Conservation (phyloP, 192 early-diverging fungal species). For the Pilobolus umbonatus region DNA sequence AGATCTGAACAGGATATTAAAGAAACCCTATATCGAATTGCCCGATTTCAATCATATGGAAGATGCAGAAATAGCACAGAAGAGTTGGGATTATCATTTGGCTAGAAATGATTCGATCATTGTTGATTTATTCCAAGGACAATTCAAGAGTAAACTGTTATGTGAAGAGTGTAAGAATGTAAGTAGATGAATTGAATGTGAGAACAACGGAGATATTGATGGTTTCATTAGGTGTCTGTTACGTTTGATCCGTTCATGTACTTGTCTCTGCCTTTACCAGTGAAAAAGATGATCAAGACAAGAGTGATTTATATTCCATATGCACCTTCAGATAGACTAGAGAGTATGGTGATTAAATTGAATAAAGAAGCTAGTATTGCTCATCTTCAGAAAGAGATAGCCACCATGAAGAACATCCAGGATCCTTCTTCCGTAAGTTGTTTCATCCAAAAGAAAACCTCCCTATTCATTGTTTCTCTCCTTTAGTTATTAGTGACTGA, state of each 20-base stretch:
- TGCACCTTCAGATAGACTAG: constrained; percentile 34
- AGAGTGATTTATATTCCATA: constrained; percentile 50
- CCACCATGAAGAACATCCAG: constrained; percentile 45
- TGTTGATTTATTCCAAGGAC: constrained; percentile 38
- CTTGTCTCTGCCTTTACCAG: constrained; percentile 70
- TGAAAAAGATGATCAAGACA: constrained; percentile 49
- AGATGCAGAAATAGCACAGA: constrained; percentile 63
- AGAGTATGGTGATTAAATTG: constrained; percentile 49
- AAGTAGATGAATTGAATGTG: constrained; percentile 39
- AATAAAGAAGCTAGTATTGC: constrained; percentile 60
- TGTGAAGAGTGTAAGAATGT: constrained; percentile 65
- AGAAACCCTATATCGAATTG: constrained; percentile 75
- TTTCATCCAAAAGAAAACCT: too few species aligned
- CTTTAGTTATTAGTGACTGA: constrained; percentile 44
- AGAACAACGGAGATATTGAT: too few species aligned
- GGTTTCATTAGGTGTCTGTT: constrained; percentile 60
- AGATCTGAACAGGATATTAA: constrained; percentile 75
- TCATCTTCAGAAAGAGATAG: constrained; percentile 57
- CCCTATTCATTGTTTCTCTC: background rate
- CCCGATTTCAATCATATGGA: constrained; percentile 67
- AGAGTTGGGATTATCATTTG: constrained; percentile 71
- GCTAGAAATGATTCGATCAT: constrained; percentile 77
- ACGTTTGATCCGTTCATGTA: constrained; percentile 85
- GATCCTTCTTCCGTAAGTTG: constrained; percentile 24
- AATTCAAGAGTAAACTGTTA: constrained; percentile 34